These are phyloP conservation scores for Ascochyta viciae-villosae DNA, from an alignment of 2,329 filamentous ascomycete genomes.

Conservation along the genomic window DNA sequence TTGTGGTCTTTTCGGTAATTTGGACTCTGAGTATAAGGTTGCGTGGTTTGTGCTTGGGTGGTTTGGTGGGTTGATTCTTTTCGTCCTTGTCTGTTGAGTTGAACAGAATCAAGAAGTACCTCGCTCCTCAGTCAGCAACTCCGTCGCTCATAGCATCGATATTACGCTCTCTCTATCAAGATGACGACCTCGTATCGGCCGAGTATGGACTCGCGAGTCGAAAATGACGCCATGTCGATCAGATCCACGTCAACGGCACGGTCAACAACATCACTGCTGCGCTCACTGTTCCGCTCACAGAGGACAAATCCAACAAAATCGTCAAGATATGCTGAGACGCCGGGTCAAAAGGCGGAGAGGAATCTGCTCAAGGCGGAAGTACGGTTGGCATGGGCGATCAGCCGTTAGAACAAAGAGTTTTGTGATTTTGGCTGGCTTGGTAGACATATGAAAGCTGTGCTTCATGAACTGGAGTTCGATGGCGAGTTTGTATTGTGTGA, in stretches of 20 bases:
- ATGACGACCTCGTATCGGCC: slow-evolving; percentile 10
- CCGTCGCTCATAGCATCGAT: no score
- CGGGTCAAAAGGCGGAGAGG: slow-evolving; percentile 20
- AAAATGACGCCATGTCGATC: slow-evolving; percentile 27
- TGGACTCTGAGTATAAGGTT: background rate
- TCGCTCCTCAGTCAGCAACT: no score
- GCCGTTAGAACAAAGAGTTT: background rate
- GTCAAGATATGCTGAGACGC: slow-evolving; percentile 5
- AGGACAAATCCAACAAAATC: slow-evolving; percentile 4
- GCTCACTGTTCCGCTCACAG: slow-evolving; percentile 28
- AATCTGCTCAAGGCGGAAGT: slow-evolving; percentile 28
- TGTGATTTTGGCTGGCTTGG: background rate
- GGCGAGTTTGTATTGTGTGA: no score
- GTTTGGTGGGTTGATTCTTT: background rate
- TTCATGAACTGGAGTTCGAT: no score
- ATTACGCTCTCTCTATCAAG: background rate
- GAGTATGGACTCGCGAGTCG: slow-evolving; percentile 1
- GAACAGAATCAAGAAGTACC: no score
- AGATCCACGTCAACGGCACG: slow-evolving; percentile 34
- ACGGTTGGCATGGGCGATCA: slow-evolving; percentile 18
- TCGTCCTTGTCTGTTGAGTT: no score
- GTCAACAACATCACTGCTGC: slow-evolving; percentile 33
- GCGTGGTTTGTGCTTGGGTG: background rate
- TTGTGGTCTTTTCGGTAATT: background rate
- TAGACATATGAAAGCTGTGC: no score